Conservation (phyloP, 352 stramenopile species). For the Blastocystis sp. region DNA sequence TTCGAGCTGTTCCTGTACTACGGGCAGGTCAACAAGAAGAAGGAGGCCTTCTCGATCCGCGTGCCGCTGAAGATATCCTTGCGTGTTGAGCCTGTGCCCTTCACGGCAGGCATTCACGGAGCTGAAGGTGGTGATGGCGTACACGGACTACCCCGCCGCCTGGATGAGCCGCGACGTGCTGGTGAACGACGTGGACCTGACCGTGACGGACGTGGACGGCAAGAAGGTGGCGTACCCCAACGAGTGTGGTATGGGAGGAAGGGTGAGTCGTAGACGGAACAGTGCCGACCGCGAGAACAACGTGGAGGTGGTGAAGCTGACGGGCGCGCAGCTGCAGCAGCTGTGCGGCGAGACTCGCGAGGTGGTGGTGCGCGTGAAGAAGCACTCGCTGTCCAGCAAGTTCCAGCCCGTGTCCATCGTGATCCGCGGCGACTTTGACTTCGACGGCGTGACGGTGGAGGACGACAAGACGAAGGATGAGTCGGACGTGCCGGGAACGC, state of each 20-base stretch:
- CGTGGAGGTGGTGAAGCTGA: not conserved
- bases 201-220: not conserved
- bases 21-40: slow-evolving; percentile 42
- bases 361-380: not conserved
- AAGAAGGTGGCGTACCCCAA: slow-evolving; percentile 18
- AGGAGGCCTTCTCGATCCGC: not conserved
- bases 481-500: not conserved
- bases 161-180: not conserved
- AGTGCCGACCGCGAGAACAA: slow-evolving; percentile 1
- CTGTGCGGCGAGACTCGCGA: no score
- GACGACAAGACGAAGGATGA: slow-evolving; percentile 26
- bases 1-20: slow-evolving; percentile 63
- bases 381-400: not conserved
- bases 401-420: slow-evolving; percentile 48
- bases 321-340: not conserved
- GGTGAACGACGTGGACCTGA: slow-evolving; percentile 32
- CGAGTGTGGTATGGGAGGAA: not conserved
- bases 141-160: slow-evolving; percentile 21
- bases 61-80: slow-evolving; percentile 34
- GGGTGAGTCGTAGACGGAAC: not conserved
- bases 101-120: not conserved
- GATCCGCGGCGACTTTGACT: slow-evolving; percentile 4
- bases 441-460: slow-evolving; percentile 9
- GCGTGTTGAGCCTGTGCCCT: not conserved
- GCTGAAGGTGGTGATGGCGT: slow-evolving; percentile 20